Evolutionary conservation across 768 basidiomycete species (phyloP).

Genomic region (Boletellus ananiceps): DNA sequence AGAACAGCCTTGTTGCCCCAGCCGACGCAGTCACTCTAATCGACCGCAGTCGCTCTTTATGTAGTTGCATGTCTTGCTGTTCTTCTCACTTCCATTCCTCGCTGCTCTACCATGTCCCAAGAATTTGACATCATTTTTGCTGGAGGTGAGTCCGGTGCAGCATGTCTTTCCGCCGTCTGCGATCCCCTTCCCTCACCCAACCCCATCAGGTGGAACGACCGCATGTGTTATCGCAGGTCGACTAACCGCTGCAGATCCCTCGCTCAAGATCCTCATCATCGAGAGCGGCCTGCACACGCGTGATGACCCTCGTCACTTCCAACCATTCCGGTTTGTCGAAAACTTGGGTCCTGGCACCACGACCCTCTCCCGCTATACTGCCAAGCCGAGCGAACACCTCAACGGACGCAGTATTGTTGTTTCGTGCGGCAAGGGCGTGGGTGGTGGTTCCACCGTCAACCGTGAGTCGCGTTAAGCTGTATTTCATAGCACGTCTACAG

Average conservation of each 20-base stretch:
- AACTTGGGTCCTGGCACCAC: slow-evolving; percentile 18
- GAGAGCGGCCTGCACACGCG: slow-evolving; percentile 23
- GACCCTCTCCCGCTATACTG: slow-evolving; percentile 11
- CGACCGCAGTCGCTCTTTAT: too few relatives aligned
- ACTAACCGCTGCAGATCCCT: slow-evolving; percentile 21
- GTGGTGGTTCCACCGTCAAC: slow-evolving; percentile 25
- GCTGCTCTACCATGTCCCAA: not conserved
- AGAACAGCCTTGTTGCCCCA: too few relatives aligned
- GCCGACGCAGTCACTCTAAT: too few relatives aligned
- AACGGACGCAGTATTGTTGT: slow-evolving; percentile 13
- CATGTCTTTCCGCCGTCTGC: not conserved
- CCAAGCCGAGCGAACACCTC: slow-evolving; percentile 12
- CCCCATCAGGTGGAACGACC: slow-evolving; percentile 18
- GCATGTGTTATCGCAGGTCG: slow-evolving; percentile 29
- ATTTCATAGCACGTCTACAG: not conserved
- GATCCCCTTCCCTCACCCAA: not conserved
- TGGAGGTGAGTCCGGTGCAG: not conserved
- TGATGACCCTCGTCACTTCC: slow-evolving; percentile 16
- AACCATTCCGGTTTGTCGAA: slow-evolving; percentile 14
- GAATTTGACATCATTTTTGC: slow-evolving; percentile 8
- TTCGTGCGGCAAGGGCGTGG: slow-evolving; percentile 20
- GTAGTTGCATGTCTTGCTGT: too few relatives aligned
- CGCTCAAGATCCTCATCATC: slow-evolving; percentile 25
- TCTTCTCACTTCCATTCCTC: not conserved
- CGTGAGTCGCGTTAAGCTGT: slow-evolving; percentile 5